A percentile compares a stretch with the other conserved stretches of the same genome.
These are phyloP conservation scores for Pseudoperonospora humuli DNA, from an alignment of 352 stramenopile genomes.

Conservation along the genomic window DNA sequence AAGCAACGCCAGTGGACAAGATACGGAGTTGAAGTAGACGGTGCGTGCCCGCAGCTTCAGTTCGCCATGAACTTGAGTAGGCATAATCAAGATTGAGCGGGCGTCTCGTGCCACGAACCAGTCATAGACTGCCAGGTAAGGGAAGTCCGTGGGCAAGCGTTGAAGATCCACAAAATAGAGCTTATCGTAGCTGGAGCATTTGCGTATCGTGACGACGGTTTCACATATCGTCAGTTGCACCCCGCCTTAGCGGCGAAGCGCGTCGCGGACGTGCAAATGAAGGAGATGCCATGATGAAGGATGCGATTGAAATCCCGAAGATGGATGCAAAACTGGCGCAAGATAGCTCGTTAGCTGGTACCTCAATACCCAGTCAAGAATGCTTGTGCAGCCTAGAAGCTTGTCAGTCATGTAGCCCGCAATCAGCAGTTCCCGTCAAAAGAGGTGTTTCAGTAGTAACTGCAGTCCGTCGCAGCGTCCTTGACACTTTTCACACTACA, in stretches of 20 bases:
- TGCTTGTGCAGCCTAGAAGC: no score
- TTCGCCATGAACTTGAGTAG: neutral
- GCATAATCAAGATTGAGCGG: neutral
- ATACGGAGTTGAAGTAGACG: neutral
- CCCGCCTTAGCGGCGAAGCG: neutral
- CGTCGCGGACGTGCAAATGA: neutral
- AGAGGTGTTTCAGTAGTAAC: no score
- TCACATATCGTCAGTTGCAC: neutral
- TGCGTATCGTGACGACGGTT: neutral
- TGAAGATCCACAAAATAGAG: neutral
- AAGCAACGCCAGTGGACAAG: neutral
- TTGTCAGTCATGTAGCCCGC: no score
- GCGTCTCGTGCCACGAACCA: neutral
- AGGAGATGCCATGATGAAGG: neutral
- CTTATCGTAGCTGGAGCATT: slow-evolving; percentile 1
- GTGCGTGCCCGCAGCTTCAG: neutral
- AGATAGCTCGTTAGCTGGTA: no score
- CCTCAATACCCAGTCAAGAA: no score
- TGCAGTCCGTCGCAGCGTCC: no score
- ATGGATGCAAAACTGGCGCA: no score
- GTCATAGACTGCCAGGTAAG: neutral
- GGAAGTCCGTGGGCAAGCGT: neutral
- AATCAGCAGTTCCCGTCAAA: no score
- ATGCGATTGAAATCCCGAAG: no score
- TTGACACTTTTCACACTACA: no score